phyloP scores from a whole-genome alignment of 1,139 yeast genomes.

The Sporopachydermia cereana region DNA sequence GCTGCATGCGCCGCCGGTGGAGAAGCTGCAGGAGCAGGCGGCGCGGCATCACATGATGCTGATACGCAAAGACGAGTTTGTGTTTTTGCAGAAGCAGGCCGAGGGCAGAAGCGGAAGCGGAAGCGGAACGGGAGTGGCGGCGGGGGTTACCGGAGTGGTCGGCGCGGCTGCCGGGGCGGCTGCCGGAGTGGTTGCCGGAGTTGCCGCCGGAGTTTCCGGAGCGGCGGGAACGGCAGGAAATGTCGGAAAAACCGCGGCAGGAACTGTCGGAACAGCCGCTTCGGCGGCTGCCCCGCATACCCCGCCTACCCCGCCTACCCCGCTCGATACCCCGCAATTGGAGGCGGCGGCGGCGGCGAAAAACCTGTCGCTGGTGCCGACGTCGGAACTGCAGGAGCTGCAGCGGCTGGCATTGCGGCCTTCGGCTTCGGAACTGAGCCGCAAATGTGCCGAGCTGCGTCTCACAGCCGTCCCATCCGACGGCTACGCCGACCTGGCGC shows the following conservation, averaged over 20 bases:
- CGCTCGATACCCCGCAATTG: not conserved
- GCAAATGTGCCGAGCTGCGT: slow-evolving; percentile 16
- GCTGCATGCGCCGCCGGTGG: slow-evolving; percentile 73
- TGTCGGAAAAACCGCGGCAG: not conserved
- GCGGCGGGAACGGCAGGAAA: not conserved
- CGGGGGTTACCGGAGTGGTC: slow-evolving; percentile 3
- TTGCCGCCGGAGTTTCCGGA: not conserved
- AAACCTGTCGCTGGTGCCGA: slow-evolving; percentile 6
- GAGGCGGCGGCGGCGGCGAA: slow-evolving; percentile 4
- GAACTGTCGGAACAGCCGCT: not conserved
- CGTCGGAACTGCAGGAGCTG: slow-evolving; percentile 7
- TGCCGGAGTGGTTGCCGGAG: slow-evolving; percentile 5
- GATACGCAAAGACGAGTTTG: slow-evolving; percentile 15
- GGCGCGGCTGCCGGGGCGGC: slow-evolving; percentile 6
- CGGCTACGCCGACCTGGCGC: slow-evolving; percentile 21
- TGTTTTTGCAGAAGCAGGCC: slow-evolving; percentile 9
- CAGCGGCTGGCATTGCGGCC: not conserved
- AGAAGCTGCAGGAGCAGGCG: slow-evolving; percentile 53
- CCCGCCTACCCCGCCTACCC: not conserved
- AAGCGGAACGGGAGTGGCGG: slow-evolving; percentile 4
- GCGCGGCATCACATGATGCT: slow-evolving; percentile 24
- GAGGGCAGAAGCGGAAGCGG: slow-evolving; percentile 14
- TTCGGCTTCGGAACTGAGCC: not conserved
- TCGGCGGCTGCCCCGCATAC: not conserved
- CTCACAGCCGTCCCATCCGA: slow-evolving; percentile 24